Conservation (phyloP, 225 moss, liverwort and hornwort genomes). For the Physcomitrellopsis africana region DNA sequence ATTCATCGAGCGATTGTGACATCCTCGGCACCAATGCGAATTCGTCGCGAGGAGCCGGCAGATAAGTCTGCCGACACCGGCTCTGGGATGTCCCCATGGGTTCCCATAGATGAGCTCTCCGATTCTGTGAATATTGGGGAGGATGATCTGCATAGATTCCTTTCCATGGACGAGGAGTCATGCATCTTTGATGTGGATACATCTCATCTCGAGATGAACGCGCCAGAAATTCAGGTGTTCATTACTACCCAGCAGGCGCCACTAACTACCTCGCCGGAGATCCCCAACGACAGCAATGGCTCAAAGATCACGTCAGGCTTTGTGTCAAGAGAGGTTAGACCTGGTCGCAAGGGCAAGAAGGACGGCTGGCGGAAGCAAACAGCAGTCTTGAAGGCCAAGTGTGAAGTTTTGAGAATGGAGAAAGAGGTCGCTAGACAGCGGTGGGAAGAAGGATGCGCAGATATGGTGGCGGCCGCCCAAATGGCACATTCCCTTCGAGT, state of each 20-base stretch:
- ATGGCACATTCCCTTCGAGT: conserved; percentile 86
- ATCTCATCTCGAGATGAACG: conserved; percentile 60
- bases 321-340: conserved; percentile 48
- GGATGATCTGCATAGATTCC: conserved; percentile 44
- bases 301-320: conserved; percentile 46
- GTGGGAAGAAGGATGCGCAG: conserved; percentile 74
- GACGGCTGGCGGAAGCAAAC: conserved; percentile 67
- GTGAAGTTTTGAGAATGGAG: conserved; percentile 77
- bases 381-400: conserved; percentile 75
- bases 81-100: conserved; percentile 44
- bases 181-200: conserved; percentile 48
- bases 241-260: conserved; percentile 58
- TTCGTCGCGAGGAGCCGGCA: conserved; percentile 20
- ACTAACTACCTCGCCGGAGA: conserved; percentile 23
- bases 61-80: conserved; percentile 29
- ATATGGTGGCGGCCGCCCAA: conserved; percentile 79
- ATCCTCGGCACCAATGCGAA: conserved; percentile 28
- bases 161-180: conserved; percentile 50
- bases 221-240: conserved; percentile 61
- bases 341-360: conserved; percentile 53
- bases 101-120: conserved; percentile 59
- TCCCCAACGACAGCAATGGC: conserved; percentile 24
- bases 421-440: conserved; percentile 66
- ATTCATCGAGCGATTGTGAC: not conserved
- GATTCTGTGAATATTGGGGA: conserved; percentile 71